Conservation (phyloP, 352 stramenopile genomes). For the Globisporangium splendens region DNA sequence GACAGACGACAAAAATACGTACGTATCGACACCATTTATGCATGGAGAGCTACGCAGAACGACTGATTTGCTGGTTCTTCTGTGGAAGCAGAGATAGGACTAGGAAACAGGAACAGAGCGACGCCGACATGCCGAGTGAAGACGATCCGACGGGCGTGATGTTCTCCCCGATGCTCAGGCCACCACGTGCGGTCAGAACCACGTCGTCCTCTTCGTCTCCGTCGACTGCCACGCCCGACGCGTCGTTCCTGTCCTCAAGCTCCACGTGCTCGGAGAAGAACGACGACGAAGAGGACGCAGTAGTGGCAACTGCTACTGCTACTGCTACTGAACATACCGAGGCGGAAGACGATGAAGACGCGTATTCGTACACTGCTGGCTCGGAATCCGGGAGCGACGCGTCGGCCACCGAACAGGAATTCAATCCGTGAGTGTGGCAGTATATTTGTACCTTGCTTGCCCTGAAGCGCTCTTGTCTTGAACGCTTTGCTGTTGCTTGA, state of each 20-base stretch:
- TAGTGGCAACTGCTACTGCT: constrained; percentile 9
- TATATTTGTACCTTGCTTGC: background rate
- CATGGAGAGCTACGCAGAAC: background rate
- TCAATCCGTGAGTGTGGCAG: constrained; percentile 65
- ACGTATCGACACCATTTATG: background rate
- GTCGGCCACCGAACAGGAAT: constrained; percentile 47
- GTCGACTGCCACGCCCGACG: constrained; percentile 30
- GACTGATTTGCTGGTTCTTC: background rate
- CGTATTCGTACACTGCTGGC: background rate
- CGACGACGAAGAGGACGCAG: constrained; percentile 18
- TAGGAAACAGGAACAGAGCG: constrained; percentile 4
- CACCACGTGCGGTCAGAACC: constrained; percentile 25
- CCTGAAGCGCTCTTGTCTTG: background rate
- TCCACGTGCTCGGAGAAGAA: constrained; percentile 23
- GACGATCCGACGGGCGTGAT: constrained; percentile 46
- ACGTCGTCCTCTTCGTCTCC: constrained; percentile 35
- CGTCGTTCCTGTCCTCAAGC: constrained; percentile 19
- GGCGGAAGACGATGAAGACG: constrained; percentile 26
- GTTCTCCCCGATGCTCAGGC: constrained; percentile 75
- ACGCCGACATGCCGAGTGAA: constrained; percentile 12
- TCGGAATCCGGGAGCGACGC: constrained; percentile 28
- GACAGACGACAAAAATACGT: constrained; percentile 13
- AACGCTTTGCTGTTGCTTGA: background rate
- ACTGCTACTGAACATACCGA: constrained; percentile 14
- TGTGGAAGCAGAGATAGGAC: constrained; percentile 10